Base-by-base conservation (phyloP, 75 land plant species). In the Azolla pinnata region DNA sequence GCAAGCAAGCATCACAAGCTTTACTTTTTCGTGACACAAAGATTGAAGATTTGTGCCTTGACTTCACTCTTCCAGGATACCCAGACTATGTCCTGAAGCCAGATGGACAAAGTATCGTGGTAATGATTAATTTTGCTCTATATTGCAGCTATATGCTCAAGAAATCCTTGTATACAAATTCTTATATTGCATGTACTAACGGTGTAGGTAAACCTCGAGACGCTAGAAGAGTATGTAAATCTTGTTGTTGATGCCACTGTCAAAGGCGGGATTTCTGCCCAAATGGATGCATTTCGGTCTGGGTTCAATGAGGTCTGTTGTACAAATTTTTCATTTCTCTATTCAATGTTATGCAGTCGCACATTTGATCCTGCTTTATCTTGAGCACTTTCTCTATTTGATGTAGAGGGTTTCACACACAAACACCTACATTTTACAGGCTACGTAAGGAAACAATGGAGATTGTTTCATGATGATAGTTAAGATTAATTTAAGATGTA, bases 51-150 rank as follows among this genome's bases (percentile, higher is more conserved):
- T 80, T 93, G 12, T 88, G 81, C 50, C 64, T 93, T 63, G 96
- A 93, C 69, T 93, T 93, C 63, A 79, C 90, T 1, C 79, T 88
- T 60, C 98, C 96, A 44, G 96, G 98, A 31, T 83, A 88, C 62
- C 85, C 87, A 30, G 87, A 93, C 12, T 93, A 85, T 58, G 42
- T 72, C 16, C 71, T 93, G 61, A 85, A 79, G 60, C 59, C 64
- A 61, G 80, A 81, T 27, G 83, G 75, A 14, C 73, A 66, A 29
- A 73, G 71, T 52, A 75, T 72, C 56, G 54, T 68, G 76, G 80
- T 79, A 72, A 24, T 40, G 24, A 30, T 30, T 57, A 32, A 32
- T 66, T 19, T 27, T 14, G 3, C 20, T 46, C 33, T 20, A 0
- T 46, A 20, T 52, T 48, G 4, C 26, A 31, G 31, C 3, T 19